Evolutionary conservation across 805 yeast genomes (phyloP), one percentile per base, ranked within the genome.

Genomic region (Scheffersomyces stipitis): DNA sequence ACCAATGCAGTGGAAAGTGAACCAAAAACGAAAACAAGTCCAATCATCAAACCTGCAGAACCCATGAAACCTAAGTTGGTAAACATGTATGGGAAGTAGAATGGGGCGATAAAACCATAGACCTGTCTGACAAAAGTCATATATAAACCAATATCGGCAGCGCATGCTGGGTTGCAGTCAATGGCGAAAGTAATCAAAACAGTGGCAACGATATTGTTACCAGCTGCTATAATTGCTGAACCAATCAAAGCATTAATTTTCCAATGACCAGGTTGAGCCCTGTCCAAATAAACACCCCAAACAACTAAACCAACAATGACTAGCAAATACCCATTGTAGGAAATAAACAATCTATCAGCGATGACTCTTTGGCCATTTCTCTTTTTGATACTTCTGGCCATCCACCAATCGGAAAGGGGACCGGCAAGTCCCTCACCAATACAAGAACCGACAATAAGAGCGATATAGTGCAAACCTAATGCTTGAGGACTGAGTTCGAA

Each of bases 71-170:
- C 51, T 7, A 54, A 24, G 30, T 40, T 48, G 6, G 36, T 44
- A 31, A 55, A 45, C 59, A 55, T 54, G 8, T 31, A 28, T 5
- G 60, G 60, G 36, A 55, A 55, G 40, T 51, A 55, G 41, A 55
- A 55, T n/a, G 61, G 61, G 10, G 56, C 60, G 18, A 52, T 38
- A 28, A 55, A 55, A 10, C 57, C 60, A 30, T 44, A 42, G 8
- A 37, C 23, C 26, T 54, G 59, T 28, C 61, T 38, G 18, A 51
- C 29, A 17, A 52, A 28, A 15, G 49, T 52, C 27, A 55, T 38
- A 28, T 46, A 54, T 15, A 49, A 37, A 3, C 58, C 54, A n/a
- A 45, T 36, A 13, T 54, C 54, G 12, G 54, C 39, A 3, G 60
- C 45, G 13, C 31, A 24, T 2, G 18, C 12, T 14, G 46, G 49